Percentiles rank a stretch among this genome's conserved stretches.
Evolutionary conservation across 108 stramenopile genomes (phyloP).

Genomic region (Cyclotella atomus): DNA sequence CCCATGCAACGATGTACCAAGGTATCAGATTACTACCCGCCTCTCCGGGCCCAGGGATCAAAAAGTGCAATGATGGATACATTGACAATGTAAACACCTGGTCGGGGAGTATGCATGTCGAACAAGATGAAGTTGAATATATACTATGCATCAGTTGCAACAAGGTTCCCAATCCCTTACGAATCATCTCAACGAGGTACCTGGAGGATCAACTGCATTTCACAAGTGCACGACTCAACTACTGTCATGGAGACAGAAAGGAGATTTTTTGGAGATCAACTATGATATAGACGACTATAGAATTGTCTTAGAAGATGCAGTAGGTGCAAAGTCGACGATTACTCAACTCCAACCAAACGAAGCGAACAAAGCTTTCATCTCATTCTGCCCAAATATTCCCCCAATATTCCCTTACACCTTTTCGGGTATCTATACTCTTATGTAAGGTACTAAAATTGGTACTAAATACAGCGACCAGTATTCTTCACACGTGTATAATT

Average conservation of each 20-base stretch:
- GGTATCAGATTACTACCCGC: background rate
- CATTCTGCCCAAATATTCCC: too few relatives aligned
- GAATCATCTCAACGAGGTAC: background rate
- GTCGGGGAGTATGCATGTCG: background rate
- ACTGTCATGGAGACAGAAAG: background rate
- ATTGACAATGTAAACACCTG: slow-evolving; percentile 17
- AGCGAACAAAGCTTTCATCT: too few relatives aligned
- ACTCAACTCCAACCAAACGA: background rate
- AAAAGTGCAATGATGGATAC: background rate
- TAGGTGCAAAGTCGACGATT: background rate
- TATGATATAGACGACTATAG: background rate
- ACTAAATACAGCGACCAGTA: too few relatives aligned
- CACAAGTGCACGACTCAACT: slow-evolving; percentile 17
- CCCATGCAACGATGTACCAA: background rate
- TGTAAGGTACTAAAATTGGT: too few relatives aligned
- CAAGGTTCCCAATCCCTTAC: too few relatives aligned
- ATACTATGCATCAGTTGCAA: too few relatives aligned
- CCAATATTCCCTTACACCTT: too few relatives aligned
- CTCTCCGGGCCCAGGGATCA: background rate
- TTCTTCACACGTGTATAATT: too few relatives aligned
- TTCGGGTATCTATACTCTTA: too few relatives aligned
- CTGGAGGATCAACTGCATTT: background rate
- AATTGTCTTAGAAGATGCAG: background rate
- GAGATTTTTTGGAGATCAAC: background rate
- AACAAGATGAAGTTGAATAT: too few relatives aligned